Evolutionary conservation across 2,329 filamentous ascomycete genomes (phyloP), one percentile per base, ranked within the genome.

Genomic region (Colletotrichum abscissum): DNA sequence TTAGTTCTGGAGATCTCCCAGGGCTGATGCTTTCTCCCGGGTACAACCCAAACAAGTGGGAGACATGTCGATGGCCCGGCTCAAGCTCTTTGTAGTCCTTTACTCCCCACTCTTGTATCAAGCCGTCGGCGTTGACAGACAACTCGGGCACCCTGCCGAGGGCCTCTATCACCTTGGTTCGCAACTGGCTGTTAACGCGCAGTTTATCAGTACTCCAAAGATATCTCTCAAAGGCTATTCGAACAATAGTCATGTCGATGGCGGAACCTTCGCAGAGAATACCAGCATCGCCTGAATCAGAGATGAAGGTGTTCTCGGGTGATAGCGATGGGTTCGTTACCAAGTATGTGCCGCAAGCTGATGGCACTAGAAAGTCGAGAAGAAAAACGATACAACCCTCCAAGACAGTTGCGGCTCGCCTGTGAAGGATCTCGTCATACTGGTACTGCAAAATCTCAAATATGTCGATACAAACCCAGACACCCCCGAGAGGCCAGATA

Each of bases 31-130:
- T 81, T 5, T 80, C 78, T 1, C 76, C 75, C 0, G 88, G 87
- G 65, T 85, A 85, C 3, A 89, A 80, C 0, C 82, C 86, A 73
- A 85, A 88, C 0, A 88, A 80, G 70, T 87, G 87, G 0, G 86
- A 88, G 4, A 88, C 81, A 63, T 89, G 88, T 1, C 87, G 82
- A 72, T 89, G 87, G 0, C 86, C 86, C 0, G 84, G 85, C 60
- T 88, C 87, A 4, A 81, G 78, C 72, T 82, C 84, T 11, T 77
- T 74, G 55, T 84, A 82, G 7, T 86, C 78, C 3, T 79, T 80
- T 2, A 81, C 80, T n/a, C 87, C 85, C 84, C 84, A 86, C 78
- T 86, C 84, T 28, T 84, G 82, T 12, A 86, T 80, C 42, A 82
- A 78, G 2, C 82, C 83, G 12, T 78, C 3, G 76, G 73, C 14